Percentiles rank a stretch among this genome's conserved stretches.
Conservation (phyloP, 2,329 filamentous ascomycete genomes). For the Geosmithia putterillii region DNA sequence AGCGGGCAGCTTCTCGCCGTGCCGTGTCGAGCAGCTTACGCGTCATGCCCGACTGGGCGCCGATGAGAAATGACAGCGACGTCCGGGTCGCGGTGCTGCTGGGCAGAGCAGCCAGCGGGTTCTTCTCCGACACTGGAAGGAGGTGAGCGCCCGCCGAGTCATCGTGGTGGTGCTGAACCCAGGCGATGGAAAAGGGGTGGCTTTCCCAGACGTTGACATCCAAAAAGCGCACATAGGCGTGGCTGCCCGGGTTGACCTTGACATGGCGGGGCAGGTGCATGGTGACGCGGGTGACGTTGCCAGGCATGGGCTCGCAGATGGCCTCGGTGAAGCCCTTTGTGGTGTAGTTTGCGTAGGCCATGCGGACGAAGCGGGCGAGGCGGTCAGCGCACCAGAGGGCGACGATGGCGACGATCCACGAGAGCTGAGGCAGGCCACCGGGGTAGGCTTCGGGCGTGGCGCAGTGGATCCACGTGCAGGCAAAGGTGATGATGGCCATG, state of each 20-base stretch:
- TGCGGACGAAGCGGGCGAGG: slow-evolving; percentile 45
- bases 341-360: slow-evolving; percentile 56
- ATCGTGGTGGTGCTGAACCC: slow-evolving; percentile 41
- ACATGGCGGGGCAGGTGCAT: slow-evolving; percentile 56
- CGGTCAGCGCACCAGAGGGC: slow-evolving; percentile 69
- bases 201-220: slow-evolving; percentile 57
- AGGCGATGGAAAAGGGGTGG: slow-evolving; percentile 70
- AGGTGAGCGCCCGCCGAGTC: slow-evolving; percentile 26
- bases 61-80: slow-evolving; percentile 69
- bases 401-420: slow-evolving; percentile 64
- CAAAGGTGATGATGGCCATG: slow-evolving; percentile 54
- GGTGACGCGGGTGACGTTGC: slow-evolving; percentile 59
- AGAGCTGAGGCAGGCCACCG: slow-evolving; percentile 56
- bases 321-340: slow-evolving; percentile 48
- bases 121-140: slow-evolving; percentile 22
- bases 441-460: slow-evolving; percentile 45
- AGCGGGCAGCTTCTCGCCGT: slow-evolving; percentile 5
- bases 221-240: slow-evolving; percentile 62
- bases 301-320: slow-evolving; percentile 53
- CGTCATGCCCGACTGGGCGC: slow-evolving; percentile 80
- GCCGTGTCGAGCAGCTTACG: slow-evolving; percentile 66
- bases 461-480: slow-evolving; percentile 70
- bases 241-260: slow-evolving; percentile 56
- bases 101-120: slow-evolving; percentile 18
- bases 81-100: slow-evolving; percentile 32